Percentiles rank a stretch among this genome's conserved stretches.
Evolutionary conservation across 1,139 yeast species (phyloP).

Genomic region (Hansenula lynferdii): DNA sequence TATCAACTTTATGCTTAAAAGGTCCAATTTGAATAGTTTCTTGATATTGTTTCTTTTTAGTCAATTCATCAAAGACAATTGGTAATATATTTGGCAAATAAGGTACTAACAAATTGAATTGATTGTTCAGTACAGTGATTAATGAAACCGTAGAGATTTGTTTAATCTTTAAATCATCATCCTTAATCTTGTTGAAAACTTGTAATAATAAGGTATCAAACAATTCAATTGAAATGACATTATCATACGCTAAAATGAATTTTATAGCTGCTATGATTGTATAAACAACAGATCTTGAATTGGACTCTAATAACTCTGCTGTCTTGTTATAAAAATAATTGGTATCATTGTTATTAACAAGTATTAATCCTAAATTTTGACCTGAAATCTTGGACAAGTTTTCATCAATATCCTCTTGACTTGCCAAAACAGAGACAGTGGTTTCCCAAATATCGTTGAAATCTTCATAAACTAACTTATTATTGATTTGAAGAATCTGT

Average conservation of each 20-base stretch:
- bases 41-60: slow-evolving; percentile 51
- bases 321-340: slow-evolving; percentile 19
- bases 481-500: slow-evolving; percentile 29
- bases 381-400: slow-evolving; percentile 28
- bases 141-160: slow-evolving; percentile 58
- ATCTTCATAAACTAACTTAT: slow-evolving; percentile 12
- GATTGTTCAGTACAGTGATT: slow-evolving; percentile 56
- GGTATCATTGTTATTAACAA: slow-evolving; percentile 19
- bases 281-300: slow-evolving; percentile 13
- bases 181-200: slow-evolving; percentile 31
- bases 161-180: slow-evolving; percentile 34
- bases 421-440: slow-evolving; percentile 10
- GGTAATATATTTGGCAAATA: slow-evolving; percentile 48
- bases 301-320: slow-evolving; percentile 13
- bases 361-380: slow-evolving; percentile 32
- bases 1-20: slow-evolving; percentile 76
- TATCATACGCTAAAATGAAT: slow-evolving; percentile 24
- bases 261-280: slow-evolving; percentile 32
- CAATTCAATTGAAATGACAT: slow-evolving; percentile 17
- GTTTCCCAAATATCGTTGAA: slow-evolving; percentile 20
- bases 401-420: slow-evolving; percentile 20
- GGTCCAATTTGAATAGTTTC: slow-evolving; percentile 82
- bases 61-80: slow-evolving; percentile 49
- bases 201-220: slow-evolving; percentile 18
- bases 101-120: slow-evolving; percentile 45